Percentiles rank a stretch among this genome's conserved stretches.
Conservation (phyloP, 495 filamentous ascomycete species). For the Lepraria neglecta region DNA sequence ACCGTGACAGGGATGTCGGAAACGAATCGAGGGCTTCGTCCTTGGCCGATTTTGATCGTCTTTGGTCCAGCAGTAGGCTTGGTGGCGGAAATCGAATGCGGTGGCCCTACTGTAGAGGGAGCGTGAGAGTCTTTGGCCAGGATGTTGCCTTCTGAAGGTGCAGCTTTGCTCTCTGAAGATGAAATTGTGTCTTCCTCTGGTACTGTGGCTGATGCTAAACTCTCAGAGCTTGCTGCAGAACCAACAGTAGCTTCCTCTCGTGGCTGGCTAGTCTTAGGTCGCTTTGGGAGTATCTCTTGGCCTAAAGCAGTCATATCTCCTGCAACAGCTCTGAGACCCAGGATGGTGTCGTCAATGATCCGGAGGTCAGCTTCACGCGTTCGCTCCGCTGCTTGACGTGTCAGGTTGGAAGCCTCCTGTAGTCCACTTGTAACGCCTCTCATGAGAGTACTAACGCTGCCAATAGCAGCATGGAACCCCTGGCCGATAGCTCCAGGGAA, state of each 20-base stretch:
- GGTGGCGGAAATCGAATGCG: neutral
- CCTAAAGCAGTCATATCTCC: slow-evolving; percentile 38
- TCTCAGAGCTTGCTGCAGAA: neutral
- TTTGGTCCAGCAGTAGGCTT: neutral
- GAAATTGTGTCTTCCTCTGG: neutral
- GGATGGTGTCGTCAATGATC: slow-evolving; percentile 38
- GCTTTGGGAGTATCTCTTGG: slow-evolving; percentile 12
- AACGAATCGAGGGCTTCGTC: neutral
- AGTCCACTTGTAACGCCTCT: slow-evolving; percentile 35
- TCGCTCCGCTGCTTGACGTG: slow-evolving; percentile 35
- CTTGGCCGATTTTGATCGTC: neutral
- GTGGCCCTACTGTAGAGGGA: neutral
- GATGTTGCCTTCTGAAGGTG: neutral
- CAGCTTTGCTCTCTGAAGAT: neutral
- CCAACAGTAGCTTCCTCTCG: neutral
- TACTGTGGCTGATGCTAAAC: neutral
- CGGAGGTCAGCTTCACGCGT: slow-evolving; percentile 38
- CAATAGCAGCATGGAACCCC: slow-evolving; percentile 9
- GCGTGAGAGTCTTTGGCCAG: neutral
- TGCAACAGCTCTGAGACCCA: slow-evolving; percentile 41
- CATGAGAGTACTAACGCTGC: slow-evolving; percentile 30
- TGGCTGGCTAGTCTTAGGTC: neutral
- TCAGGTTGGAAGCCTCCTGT: slow-evolving; percentile 40
- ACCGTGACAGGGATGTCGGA: slow-evolving; percentile 1
- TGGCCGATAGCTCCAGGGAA: slow-evolving; percentile 16